Percentiles rank a stretch among this genome's conserved stretches.
These are phyloP conservation scores for Curvularia eragrostidis DNA, from an alignment of 2,329 filamentous ascomycete genomes.

Conservation along the genomic window DNA sequence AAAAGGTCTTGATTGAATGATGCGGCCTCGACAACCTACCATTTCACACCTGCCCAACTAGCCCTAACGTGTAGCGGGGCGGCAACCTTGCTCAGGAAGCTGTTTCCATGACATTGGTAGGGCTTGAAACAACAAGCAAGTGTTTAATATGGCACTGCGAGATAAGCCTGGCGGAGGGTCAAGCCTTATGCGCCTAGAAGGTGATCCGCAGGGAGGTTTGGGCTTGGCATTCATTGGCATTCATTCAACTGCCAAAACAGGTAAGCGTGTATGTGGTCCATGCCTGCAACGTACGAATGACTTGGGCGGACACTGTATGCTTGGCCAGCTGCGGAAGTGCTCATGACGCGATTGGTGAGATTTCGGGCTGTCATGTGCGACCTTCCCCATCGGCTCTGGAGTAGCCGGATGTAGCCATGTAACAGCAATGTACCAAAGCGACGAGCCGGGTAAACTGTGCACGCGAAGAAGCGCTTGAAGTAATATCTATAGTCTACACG, in stretches of 20 bases:
- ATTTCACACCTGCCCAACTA: conserved; percentile 38
- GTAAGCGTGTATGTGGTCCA: conserved; percentile 12
- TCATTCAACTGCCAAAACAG: conserved; percentile 23
- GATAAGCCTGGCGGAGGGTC: conserved; percentile 21
- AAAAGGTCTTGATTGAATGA: conserved; percentile 1
- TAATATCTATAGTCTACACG: too few species aligned
- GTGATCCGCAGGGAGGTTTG: conserved; percentile 22
- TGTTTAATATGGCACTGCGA: conserved; percentile 36
- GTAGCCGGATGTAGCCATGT: conserved; percentile 2
- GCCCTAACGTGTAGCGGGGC: conserved; percentile 33
- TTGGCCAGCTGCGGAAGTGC: not conserved
- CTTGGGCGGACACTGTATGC: not conserved
- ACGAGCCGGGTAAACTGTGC: too few species aligned
- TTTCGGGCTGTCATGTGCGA: conserved; percentile 2
- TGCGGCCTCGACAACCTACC: conserved; percentile 6
- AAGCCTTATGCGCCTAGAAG: conserved; percentile 19
- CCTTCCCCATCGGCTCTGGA: conserved; percentile 13
- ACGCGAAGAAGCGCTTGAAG: too few species aligned
- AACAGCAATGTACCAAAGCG: too few species aligned
- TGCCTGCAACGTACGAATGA: not conserved
- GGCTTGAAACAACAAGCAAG: conserved; percentile 8
- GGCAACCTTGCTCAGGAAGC: conserved; percentile 33
- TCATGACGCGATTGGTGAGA: conserved; percentile 6
- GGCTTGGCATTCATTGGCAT: conserved; percentile 3
- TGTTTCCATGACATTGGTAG: conserved; percentile 24